Conservation (phyloP, 2,329 filamentous ascomycete species). For the Venturiaceae sp. region DNA sequence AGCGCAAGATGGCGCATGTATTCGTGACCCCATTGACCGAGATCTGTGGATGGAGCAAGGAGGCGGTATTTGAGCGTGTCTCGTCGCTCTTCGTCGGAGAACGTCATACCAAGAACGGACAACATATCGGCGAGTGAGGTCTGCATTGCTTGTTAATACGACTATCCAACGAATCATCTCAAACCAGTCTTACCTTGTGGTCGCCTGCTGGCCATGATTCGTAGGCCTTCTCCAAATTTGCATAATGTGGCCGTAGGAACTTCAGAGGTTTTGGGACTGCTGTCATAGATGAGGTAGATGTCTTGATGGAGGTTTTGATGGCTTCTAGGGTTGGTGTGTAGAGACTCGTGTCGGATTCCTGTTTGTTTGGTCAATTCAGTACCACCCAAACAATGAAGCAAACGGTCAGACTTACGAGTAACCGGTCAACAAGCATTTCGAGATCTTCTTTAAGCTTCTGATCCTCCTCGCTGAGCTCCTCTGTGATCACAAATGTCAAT, state of each 20-base stretch:
- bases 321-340: constrained; percentile 90
- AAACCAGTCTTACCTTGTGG: constrained; percentile 56
- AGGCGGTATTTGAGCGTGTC: constrained; percentile 95
- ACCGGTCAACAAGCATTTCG: constrained; percentile 92
- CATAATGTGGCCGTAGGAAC: constrained; percentile 94
- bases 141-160: constrained; percentile 22
- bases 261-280: constrained; percentile 97
- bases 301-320: constrained; percentile 98
- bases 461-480: constrained; percentile 95
- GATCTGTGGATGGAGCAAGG: constrained; percentile 80
- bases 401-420: constrained; percentile 53
- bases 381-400: constrained; percentile 7
- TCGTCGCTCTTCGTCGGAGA: constrained; percentile 89
- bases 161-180: not conserved
- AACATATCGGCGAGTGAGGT: constrained; percentile 83
- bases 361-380: constrained; percentile 13
- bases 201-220: constrained; percentile 78
- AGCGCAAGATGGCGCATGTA: constrained; percentile 92
- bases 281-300: constrained; percentile 98
- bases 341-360: constrained; percentile 80
- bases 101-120: constrained; percentile 97
- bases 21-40: constrained; percentile 96
- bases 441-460: constrained; percentile 97
- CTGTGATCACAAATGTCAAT: constrained; percentile 35
- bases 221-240: constrained; percentile 77